A percentile compares a stretch with the other conserved stretches of the same genome.
Conservation (phyloP, 2,329 filamentous ascomycete genomes). For the Aspergillus aculeatus region DNA sequence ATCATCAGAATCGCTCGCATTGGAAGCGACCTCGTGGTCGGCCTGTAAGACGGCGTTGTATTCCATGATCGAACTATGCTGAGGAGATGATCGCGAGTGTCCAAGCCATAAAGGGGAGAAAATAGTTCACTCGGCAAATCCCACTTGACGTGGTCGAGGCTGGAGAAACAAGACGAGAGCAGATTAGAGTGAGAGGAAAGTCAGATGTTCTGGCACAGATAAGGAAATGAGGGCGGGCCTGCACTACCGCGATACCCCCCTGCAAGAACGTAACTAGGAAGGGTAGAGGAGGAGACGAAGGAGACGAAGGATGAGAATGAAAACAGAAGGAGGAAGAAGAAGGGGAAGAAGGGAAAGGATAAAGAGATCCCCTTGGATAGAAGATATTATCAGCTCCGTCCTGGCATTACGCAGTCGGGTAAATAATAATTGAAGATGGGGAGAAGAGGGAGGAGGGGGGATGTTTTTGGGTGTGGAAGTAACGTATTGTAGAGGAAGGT, state of each 20-base stretch:
- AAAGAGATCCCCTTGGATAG: too few species aligned
- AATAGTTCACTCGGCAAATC: not conserved
- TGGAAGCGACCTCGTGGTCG: conserved; percentile 40
- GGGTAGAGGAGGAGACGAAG: not conserved
- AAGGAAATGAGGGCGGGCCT: not conserved
- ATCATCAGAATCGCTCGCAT: conserved; percentile 35
- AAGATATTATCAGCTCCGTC: too few species aligned
- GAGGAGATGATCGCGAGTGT: conserved; percentile 4
- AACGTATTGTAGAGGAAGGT: not conserved
- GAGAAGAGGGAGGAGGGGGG: not conserved
- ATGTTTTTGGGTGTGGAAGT: not conserved
- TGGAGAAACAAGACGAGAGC: not conserved
- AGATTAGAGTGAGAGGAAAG: not conserved
- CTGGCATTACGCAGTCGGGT: not conserved
- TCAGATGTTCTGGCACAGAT: not conserved
- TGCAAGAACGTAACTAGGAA: not conserved
- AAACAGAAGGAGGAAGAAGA: not conserved
- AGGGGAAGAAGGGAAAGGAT: too few species aligned
- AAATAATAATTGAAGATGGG: not conserved
- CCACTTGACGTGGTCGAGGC: not conserved
- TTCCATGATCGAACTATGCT: conserved; percentile 33
- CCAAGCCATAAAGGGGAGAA: conserved; percentile 15
- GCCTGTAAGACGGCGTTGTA: conserved; percentile 46
- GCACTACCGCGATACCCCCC: not conserved
- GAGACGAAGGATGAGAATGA: not conserved